Evolutionary conservation across 306 rosid species (phyloP), one percentile per base, ranked within the genome.

Genomic region (Corylus avellana): DNA sequence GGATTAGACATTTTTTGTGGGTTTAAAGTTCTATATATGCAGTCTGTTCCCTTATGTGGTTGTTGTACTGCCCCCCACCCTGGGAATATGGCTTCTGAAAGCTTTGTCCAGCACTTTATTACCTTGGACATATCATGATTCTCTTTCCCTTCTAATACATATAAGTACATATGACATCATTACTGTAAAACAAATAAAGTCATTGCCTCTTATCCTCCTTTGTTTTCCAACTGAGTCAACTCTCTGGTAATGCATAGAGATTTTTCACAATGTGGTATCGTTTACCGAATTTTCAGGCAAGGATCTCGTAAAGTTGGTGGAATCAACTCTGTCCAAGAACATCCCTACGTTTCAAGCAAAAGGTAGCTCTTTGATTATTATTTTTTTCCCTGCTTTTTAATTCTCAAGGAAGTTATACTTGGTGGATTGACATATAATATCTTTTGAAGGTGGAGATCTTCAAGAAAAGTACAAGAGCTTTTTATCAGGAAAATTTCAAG

Each of bases 381-480:
- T 44, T 57, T 46, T 51, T 3, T 35, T 9, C 55, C 32, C 59
- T 25, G 16, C 49, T 32, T 44, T 13, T 46, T 9, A 29, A 22
- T 57, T 29, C n/a, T 62, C 2, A 16, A 18, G 42, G 64, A 72
- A 44, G 3, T 12, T 25, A 2, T 37, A 14, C 16, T 35, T 27
- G 37, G n/a, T 12, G 46, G 47, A 11, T 50, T 70, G 18, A 49
- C 73, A 44, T 12, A 8, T 66, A 56, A 18, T 73, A 51, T 75
- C 18, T 66, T 47, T 82, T 71, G 22, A 81, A 85, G 89, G 85
- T 25, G 73, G 58, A 25, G 78, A 70, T 74, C 89, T 85, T 74
- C 62, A 75, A 77, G 56, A 74, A 27, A 85, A 76, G 83, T 88
- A 85, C 85, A 39, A 79, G 80, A 76, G 78, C 58, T 86, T 88